These are phyloP conservation scores for Cryphonectria naterciae DNA, from an alignment of 2,329 filamentous ascomycete genomes.

Conservation along the genomic window DNA sequence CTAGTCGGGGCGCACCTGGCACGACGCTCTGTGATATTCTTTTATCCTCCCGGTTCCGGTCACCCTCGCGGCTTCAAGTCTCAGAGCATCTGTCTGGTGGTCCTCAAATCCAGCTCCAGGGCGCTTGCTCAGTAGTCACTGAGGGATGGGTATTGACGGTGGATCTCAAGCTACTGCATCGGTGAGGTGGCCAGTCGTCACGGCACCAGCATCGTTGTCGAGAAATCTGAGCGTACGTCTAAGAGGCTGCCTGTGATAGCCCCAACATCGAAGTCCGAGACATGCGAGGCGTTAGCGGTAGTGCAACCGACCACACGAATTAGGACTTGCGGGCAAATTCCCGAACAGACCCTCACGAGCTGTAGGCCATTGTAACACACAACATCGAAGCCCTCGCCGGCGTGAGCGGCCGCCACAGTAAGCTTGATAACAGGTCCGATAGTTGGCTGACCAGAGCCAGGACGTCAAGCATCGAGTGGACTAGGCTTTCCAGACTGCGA, in stretches of 20 bases:
- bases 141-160: not conserved
- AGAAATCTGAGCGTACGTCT: not conserved
- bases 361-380: not conserved
- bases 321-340: not conserved
- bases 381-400: not conserved
- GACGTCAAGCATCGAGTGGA: not conserved
- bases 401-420: not conserved
- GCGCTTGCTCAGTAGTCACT: not conserved
- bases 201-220: not conserved
- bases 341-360: not conserved
- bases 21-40: not conserved
- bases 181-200: not conserved
- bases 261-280: not conserved
- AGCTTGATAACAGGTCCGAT: not conserved
- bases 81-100: not conserved
- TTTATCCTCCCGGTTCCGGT: not conserved
- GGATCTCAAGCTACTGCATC: not conserved
- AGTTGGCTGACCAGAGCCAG: not conserved
- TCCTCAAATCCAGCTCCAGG: not conserved
- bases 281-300: not conserved
- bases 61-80: not conserved
- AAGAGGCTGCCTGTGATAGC: not conserved
- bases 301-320: not conserved
- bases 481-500: not conserved
- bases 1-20: not conserved